Conservation (phyloP, 345 rosid species). For the Hypericum androsaemum region DNA sequence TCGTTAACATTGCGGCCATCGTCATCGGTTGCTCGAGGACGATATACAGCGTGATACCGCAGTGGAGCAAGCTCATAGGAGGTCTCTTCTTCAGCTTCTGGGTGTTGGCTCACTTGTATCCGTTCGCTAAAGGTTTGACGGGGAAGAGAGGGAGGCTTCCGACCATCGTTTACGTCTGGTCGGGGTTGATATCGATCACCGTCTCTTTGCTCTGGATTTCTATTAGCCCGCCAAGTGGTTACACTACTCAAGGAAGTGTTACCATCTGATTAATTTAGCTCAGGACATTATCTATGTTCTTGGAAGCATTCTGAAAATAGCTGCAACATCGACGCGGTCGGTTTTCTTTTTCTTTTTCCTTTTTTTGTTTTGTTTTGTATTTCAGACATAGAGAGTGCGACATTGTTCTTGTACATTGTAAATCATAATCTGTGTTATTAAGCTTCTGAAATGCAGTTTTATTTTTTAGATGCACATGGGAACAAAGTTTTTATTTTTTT, state of each 20-base stretch:
- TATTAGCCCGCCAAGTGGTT: constrained; percentile 50
- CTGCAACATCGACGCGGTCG: no score
- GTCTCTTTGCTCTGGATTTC: constrained; percentile 68
- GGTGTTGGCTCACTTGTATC: constrained; percentile 86
- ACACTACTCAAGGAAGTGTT: constrained; percentile 3
- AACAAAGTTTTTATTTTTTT: no score
- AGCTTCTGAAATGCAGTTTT: no score
- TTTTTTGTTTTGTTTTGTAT: no score
- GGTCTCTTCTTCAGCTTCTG: constrained; percentile 76
- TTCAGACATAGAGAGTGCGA: no score
- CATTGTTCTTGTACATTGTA: no score
- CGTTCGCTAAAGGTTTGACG: constrained; percentile 71
- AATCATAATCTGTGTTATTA: no score
- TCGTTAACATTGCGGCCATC: constrained; percentile 54
- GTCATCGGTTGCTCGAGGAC: constrained; percentile 67
- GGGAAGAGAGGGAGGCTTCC: constrained; percentile 86
- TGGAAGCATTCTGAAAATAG: no score
- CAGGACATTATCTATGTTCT: no score
- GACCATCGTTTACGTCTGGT: constrained; percentile 72
- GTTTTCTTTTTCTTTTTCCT: no score
- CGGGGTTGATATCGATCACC: constrained; percentile 62
- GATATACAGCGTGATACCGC: constrained; percentile 71
- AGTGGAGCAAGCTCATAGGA: constrained; percentile 80
- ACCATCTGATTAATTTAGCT: background rate
- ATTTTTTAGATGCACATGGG: no score